Base-by-base conservation (phyloP, 331 rosid species). In the Malus hybrid region DNA sequence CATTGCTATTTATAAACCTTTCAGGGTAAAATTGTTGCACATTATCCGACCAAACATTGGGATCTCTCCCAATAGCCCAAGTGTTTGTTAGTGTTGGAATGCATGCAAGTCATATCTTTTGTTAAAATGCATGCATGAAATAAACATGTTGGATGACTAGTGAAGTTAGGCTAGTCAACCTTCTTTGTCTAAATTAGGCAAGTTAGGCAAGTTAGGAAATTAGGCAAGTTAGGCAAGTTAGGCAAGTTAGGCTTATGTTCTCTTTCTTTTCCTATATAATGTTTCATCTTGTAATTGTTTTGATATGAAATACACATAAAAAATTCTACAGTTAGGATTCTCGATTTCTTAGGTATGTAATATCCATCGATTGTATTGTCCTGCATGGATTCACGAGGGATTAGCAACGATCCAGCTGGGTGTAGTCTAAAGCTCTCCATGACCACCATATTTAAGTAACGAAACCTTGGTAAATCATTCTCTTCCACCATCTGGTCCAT, bases 371-470 rank as follows among this genome's bases (percentile, higher is more conserved):
- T 42, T 6, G 19, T n/a, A 13, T 50, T 27, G 20, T 82, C 87
- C 22, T 80, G 22, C 15, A 32, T 22, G 4, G 77, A 76, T 44
- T 80, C 87, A 10, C 7, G 81, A n/a, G 86, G 85, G 3, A 70
- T 0, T n/a, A 82, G 54, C 0, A 88, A 64, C 0, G 84, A 78
- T 14, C 0, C 81, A 11, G 34, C 24, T 0, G 86, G 85, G 28
- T 85, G 72, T 5, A 83, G 48, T 59, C 92, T 81, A 0, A 83
- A 34, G 33, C 67, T 80, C 76, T 85, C 88, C 15, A 83, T 82
- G 8, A 85, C 59, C 31, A 85, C 85, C 81, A 79, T 55, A 50
- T 75, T 70, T 44, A 88, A 85, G 77, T 88, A 88, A n/a, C 2
- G 27, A 8, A 88, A 28, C n/a, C 55, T 81, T 19, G 46, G 28